phyloP scores from a whole-genome alignment of 1,284 basidiomycete genomes.

The Agroathelia rolfsii region DNA sequence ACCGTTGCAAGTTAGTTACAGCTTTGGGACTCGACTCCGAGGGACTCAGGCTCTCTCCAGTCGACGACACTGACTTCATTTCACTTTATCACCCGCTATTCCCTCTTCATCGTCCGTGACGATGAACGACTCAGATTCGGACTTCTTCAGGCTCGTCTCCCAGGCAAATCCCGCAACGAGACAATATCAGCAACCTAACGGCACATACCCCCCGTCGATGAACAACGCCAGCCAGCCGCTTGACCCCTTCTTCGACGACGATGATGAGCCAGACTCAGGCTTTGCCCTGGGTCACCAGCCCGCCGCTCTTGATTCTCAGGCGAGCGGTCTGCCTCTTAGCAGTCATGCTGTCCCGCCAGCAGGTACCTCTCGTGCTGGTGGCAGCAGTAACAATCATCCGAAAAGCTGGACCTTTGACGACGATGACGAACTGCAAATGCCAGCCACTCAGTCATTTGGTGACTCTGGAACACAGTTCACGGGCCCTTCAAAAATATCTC shows the following conservation, averaged over 20 bases:
- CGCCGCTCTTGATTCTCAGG: constrained; percentile 57
- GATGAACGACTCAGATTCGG: constrained; percentile 68
- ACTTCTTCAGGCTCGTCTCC: constrained; percentile 65
- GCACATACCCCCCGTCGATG: constrained; percentile 46
- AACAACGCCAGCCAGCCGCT: constrained; percentile 29
- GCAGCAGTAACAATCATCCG: constrained; percentile 34
- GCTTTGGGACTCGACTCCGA: too few species aligned
- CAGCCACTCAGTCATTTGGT: constrained; percentile 26
- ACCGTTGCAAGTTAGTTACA: too few species aligned
- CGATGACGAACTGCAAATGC: constrained; percentile 35
- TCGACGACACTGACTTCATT: too few species aligned
- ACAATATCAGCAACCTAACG: constrained; percentile 45
- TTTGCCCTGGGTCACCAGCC: constrained; percentile 42
- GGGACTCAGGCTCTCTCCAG: too few species aligned
- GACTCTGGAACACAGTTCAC: constrained; percentile 37
- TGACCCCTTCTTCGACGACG: constrained; percentile 79
- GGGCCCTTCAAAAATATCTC: constrained; percentile 14
- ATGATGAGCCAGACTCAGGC: constrained; percentile 62
- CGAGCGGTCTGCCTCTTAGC: constrained; percentile 56
- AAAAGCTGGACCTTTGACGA: constrained; percentile 69
- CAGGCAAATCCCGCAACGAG: constrained; percentile 59
- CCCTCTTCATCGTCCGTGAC: constrained; percentile 9
- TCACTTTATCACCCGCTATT: too few species aligned
- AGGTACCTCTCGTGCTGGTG: constrained; percentile 40
- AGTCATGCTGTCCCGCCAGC: constrained; percentile 50